These are phyloP conservation scores for Begonia loranthoides DNA, from an alignment of 306 rosid genomes.

Conservation along the genomic window DNA sequence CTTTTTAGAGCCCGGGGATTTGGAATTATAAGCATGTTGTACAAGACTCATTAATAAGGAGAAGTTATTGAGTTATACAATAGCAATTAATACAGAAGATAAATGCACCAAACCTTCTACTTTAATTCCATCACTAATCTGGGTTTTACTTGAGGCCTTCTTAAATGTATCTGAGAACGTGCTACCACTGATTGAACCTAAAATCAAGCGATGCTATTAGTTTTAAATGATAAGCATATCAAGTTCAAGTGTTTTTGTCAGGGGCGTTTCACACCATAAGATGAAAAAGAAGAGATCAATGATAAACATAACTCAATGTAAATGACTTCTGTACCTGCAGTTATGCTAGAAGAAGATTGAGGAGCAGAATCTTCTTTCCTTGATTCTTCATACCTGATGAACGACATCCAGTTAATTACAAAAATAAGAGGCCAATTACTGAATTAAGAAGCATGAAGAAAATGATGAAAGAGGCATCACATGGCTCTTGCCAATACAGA, in stretches of 20 bases:
- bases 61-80: not conserved
- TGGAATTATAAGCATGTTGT: too few species aligned
- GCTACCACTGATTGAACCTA: conserved; percentile 29
- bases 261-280: too few species aligned
- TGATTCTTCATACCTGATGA: conserved; percentile 47
- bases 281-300: too few species aligned
- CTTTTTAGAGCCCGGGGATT: not conserved
- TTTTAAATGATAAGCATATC: not conserved
- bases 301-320: not conserved
- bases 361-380: conserved; percentile 24
- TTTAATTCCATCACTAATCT: conserved; percentile 32
- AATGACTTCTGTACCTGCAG: conserved; percentile 38
- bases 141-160: conserved; percentile 34
- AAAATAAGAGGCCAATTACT: not conserved
- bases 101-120: conserved; percentile 38
- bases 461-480: conserved; percentile 18
- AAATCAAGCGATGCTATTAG: conserved; percentile 13
- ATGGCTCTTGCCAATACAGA: conserved; percentile 30
- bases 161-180: conserved; percentile 33
- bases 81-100: conserved; percentile 7
- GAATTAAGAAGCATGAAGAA: conserved; percentile 10
- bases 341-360: conserved; percentile 28
- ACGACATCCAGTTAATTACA: conserved; percentile 13
- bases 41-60: too few species aligned
- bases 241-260: too few species aligned